Conservation (phyloP, 176 grass and related monocot genomes). For the Oryza australiensis region DNA sequence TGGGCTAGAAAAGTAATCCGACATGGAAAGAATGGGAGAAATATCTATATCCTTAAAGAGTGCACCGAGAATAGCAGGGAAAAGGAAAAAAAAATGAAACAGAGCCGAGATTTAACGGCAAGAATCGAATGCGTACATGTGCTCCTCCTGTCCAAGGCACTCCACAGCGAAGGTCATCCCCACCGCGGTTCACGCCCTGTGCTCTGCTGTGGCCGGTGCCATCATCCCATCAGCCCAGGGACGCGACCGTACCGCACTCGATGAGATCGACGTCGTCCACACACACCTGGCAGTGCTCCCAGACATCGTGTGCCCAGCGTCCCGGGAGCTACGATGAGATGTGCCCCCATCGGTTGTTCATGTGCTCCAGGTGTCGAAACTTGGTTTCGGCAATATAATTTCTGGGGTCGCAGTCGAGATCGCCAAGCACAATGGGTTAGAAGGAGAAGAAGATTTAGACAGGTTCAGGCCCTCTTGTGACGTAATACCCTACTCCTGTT, state of each 20-base stretch:
- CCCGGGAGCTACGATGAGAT: slow-evolving; percentile 60
- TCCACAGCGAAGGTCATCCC: slow-evolving; percentile 61
- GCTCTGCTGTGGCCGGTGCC: background rate
- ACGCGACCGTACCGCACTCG: slow-evolving; percentile 64
- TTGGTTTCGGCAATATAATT: too few relatives aligned
- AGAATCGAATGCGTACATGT: slow-evolving; percentile 38
- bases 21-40: slow-evolving; percentile 19
- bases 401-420: too few relatives aligned
- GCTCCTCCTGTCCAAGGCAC: slow-evolving; percentile 89
- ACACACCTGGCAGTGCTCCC: slow-evolving; percentile 61
- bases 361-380: slow-evolving; percentile 68
- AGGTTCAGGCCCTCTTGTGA: too few relatives aligned
- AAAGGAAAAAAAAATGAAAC: background rate
- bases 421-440: too few relatives aligned
- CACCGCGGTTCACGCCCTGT: background rate
- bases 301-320: slow-evolving; percentile 55
- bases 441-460: too few relatives aligned
- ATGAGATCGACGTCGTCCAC: slow-evolving; percentile 66
- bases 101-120: background rate
- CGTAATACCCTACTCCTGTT: too few relatives aligned
- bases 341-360: slow-evolving; percentile 55
- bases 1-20: slow-evolving; percentile 1
- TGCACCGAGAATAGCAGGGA: background rate
- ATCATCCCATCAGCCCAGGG: slow-evolving; percentile 48
- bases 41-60: slow-evolving; percentile 24